A percentile compares a stretch with the other conserved stretches of the same genome.
These are phyloP conservation scores for Phoma sp. DNA, from an alignment of 2,329 filamentous ascomycete genomes.

Conservation along the genomic window DNA sequence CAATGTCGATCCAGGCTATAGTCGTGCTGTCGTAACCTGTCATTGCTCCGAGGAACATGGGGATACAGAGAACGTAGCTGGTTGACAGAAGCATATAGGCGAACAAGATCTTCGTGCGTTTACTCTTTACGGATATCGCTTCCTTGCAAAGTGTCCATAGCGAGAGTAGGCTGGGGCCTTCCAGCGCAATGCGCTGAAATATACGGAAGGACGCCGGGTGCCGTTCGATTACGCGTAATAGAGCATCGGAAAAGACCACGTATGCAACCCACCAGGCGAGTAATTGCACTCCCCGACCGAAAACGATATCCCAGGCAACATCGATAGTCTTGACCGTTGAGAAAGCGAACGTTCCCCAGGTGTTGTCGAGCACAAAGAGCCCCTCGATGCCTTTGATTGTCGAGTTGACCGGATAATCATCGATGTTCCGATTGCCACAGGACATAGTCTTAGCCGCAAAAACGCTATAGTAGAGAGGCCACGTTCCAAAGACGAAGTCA, in stretches of 20 bases:
- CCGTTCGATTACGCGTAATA: constrained; percentile 44
- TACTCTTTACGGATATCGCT: constrained; percentile 30
- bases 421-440: constrained; percentile 15
- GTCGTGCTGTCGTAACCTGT: constrained; percentile 45
- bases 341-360: constrained; percentile 36
- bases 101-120: constrained; percentile 32
- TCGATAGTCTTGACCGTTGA: constrained; percentile 46
- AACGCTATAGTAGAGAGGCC: constrained; percentile 14
- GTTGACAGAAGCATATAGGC: constrained; percentile 41
- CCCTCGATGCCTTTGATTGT: constrained; percentile 31
- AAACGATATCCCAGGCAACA: constrained; percentile 43
- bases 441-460: constrained; percentile 23
- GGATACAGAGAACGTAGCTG: constrained; percentile 40
- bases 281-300: constrained; percentile 44
- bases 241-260: constrained; percentile 41
- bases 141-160: constrained; percentile 36
- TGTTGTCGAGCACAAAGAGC: constrained; percentile 38
- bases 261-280: constrained; percentile 40
- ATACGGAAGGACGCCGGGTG: constrained; percentile 44
- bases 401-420: constrained; percentile 17
- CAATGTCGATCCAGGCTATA: constrained; percentile 36
- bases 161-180: constrained; percentile 32
- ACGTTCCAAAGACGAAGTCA: background rate
- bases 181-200: constrained; percentile 41
- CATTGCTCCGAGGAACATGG: constrained; percentile 38